Percentiles rank a stretch among this genome's conserved stretches.
Evolutionary conservation across 768 basidiomycete genomes (phyloP).

Genomic region (Lentinula raphanica): DNA sequence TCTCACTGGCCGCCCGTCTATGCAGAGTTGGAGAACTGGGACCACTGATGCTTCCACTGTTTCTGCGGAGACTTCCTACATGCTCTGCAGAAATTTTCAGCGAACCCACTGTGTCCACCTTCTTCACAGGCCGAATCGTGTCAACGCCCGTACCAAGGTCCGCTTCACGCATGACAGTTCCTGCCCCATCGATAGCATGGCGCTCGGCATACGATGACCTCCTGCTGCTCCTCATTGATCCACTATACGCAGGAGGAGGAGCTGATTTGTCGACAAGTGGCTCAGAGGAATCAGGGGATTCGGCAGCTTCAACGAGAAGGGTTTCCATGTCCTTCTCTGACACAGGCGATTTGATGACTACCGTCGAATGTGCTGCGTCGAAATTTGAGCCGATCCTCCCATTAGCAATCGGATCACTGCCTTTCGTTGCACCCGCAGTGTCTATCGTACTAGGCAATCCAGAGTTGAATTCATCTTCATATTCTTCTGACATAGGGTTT

Average conservation of each 20-base stretch:
- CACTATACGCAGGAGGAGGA: slow-evolving; percentile 73
- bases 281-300: slow-evolving; percentile 29
- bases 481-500: slow-evolving; percentile 37
- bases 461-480: slow-evolving; percentile 51
- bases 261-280: slow-evolving; percentile 45
- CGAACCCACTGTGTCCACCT: slow-evolving; percentile 77
- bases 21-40: slow-evolving; percentile 48
- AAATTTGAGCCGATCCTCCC: slow-evolving; percentile 44
- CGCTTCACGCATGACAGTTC: slow-evolving; percentile 73
- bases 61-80: slow-evolving; percentile 67
- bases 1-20: slow-evolving; percentile 49
- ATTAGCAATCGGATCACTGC: slow-evolving; percentile 45
- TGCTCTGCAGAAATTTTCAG: slow-evolving; percentile 74
- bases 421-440: slow-evolving; percentile 58
- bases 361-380: slow-evolving; percentile 63
- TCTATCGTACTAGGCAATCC: slow-evolving; percentile 53
- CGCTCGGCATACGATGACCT: slow-evolving; percentile 80
- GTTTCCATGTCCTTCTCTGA: slow-evolving; percentile 37
- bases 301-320: slow-evolving; percentile 29
- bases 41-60: slow-evolving; percentile 31
- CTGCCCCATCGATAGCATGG: slow-evolving; percentile 51
- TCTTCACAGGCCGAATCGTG: slow-evolving; percentile 92
- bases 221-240: slow-evolving; percentile 56
- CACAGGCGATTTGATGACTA: slow-evolving; percentile 55
- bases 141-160: slow-evolving; percentile 86